Base-by-base conservation (phyloP, 2,329 filamentous ascomycete genomes). In the Helotiales sp. region DNA sequence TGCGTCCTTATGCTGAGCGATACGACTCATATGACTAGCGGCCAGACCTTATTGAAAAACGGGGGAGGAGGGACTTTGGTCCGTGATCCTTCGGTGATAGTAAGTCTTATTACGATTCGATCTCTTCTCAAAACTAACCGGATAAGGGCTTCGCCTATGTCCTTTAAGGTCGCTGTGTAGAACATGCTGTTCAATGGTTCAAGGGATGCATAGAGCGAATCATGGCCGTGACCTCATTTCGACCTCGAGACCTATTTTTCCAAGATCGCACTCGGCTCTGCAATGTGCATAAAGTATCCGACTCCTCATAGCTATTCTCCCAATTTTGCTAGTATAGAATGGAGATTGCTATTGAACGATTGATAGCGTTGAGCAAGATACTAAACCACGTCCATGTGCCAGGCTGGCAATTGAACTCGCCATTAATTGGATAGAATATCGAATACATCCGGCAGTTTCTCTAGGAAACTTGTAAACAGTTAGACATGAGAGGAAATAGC, bases 1-100 rank as follows among this genome's bases (percentile, higher is more conserved):
- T 51, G 48, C 12, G 31, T 51, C 10, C 48, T 51, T 33, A 51
- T 51, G 48, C 33, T 51, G 31, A 51, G 48, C 17, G 48, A 51
- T 38, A 38, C 31, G 3, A 38, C 48, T 5, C 29, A 33, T 2
- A 51, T 51, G 31, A 38, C 36, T 5, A 31, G 31, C 13, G 48
- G 48, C 19, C 30, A 51, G 17, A 51, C 48, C 10, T 30, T 33
- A 2, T 38, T 51, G 48, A 36, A 31, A 9, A 51, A 29, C 25
- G 48, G 48, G 1, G n/a, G 2, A 12, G 29, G 48, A 33, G 48
- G 36, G 17, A 51, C 36, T 17, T 51, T 10, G 31, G 33, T 17
- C 48, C 22, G n/a, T 30, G 48, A 38, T 31, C 31, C 4, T 51
- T 22, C 31, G 36, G 36, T 15, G 31, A 34, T 51, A 3, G 48